Conservation (phyloP, 495 filamentous ascomycete genomes). For the Glarea lozoyensis region DNA sequence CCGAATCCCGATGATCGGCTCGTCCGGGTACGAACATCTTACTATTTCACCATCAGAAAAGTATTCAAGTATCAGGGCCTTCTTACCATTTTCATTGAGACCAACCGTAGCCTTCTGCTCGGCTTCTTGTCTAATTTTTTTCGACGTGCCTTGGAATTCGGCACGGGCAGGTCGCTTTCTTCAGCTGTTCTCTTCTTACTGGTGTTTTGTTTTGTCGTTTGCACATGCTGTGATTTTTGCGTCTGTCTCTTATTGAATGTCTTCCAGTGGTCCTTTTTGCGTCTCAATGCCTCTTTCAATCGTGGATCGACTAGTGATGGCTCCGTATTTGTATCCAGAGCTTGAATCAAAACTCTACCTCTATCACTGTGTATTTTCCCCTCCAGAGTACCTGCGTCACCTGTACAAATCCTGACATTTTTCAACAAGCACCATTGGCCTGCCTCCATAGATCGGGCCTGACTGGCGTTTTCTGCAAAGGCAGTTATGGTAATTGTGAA, state of each 20-base stretch:
- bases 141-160: constrained; percentile 18
- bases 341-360: constrained; percentile 43
- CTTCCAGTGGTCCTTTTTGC: constrained; percentile 54
- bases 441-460: constrained; percentile 45
- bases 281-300: constrained; percentile 50
- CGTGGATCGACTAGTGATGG: constrained; percentile 32
- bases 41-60: constrained; percentile 20
- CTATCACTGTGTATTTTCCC: constrained; percentile 61
- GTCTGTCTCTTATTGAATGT: constrained; percentile 38
- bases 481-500: constrained; percentile 63
- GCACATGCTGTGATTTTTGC: too few relatives aligned
- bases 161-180: too few relatives aligned
- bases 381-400: constrained; percentile 50
- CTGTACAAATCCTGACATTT: constrained; percentile 58
- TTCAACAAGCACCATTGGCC: constrained; percentile 54
- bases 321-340: constrained; percentile 28
- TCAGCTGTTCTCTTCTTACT: too few relatives aligned
- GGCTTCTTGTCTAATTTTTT: constrained; percentile 14
- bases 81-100: constrained; percentile 25
- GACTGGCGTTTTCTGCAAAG: constrained; percentile 58
- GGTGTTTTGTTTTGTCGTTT: too few relatives aligned
- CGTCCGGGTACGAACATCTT: constrained; percentile 33
- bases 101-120: constrained; percentile 23
- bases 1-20: constrained; percentile 31
- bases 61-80: neutral